Base-by-base conservation (phyloP, 805 yeast species). In the Nakazawaea peltata region DNA sequence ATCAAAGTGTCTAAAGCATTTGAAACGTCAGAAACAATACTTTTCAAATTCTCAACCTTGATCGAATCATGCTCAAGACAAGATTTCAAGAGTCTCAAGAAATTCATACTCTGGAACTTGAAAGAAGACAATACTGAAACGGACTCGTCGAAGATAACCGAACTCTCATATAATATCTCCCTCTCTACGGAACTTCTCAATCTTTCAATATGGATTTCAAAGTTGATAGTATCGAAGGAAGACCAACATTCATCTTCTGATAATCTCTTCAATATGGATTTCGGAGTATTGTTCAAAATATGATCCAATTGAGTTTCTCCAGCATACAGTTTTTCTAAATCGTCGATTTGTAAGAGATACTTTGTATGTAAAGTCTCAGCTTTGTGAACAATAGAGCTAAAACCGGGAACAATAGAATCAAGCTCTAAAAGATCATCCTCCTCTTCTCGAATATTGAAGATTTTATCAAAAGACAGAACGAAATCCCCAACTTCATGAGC, bases 161-260 rank as follows among this genome's bases (percentile, higher is more conserved):
- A 69, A 1, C 84, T 68, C 42, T 69, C 68, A 38, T 71, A 65
- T 16, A 78, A 51, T 5, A 79, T 61, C 25, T 77, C 77, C 34
- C 61, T 65, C 27, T 77, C 77, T 3, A 74, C 53, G 0, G 65
- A 51, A 17, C 71, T 74, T 23, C 63, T 66, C 24, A 79, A 51
- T 21, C 64, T 48, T 1, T 56, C 51, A 4, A 75, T 48, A 30
- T 63, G 53, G 2, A 56, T 47, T 12, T 69, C 65, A 37, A 68
- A 72, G 1, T 63, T 39, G 2, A 49, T 35, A 3, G 69, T 56
- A 50, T 74, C 74, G 22, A 50, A 45, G 0, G 59, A 63, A 12
- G 60, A 45, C 87, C 88, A 81, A 4, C 67, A 58, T 23, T 74
- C 80, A 44, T 69, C 51, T 35, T 77, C 80, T 26, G 59, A 48